phyloP scores from a whole-genome alignment of 306 rosid species.

The Begonia loranthoides region DNA sequence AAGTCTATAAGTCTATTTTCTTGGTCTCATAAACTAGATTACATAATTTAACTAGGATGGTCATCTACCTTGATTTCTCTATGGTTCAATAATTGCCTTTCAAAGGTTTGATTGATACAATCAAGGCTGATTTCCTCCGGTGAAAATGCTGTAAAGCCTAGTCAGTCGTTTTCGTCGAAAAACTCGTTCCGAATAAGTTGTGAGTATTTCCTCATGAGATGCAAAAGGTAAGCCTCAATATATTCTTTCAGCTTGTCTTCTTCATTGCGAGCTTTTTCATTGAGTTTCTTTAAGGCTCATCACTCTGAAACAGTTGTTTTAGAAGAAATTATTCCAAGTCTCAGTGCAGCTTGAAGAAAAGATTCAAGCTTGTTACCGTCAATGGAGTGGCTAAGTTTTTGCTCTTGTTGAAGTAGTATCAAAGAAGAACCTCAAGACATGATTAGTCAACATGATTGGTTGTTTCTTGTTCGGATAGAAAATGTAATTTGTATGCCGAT shows the following conservation, averaged over 20 bases:
- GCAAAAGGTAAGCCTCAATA: constrained; percentile 77
- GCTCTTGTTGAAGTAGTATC: too few relatives aligned
- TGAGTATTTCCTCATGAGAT: constrained; percentile 92
- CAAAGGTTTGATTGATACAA: constrained; percentile 58
- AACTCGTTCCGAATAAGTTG: constrained; percentile 84
- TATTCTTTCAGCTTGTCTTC: constrained; percentile 96
- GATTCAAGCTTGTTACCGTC: too few relatives aligned
- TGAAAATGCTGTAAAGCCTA: constrained; percentile 94
- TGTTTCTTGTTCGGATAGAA: too few relatives aligned
- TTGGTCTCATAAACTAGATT: too few relatives aligned
- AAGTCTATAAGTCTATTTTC: too few relatives aligned
- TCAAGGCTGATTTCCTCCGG: constrained; percentile 53
- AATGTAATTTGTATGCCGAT: too few relatives aligned
- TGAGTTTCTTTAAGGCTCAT: constrained; percentile 82
- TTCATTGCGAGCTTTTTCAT: constrained; percentile 76
- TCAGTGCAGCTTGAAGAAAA: constrained; percentile 81
- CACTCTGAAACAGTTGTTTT: constrained; percentile 87
- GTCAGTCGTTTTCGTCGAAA: constrained; percentile 87
- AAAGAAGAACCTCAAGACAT: too few relatives aligned
- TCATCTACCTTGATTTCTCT: constrained; percentile 49
- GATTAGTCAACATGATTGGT: too few relatives aligned
- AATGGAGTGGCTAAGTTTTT: constrained; percentile 31
- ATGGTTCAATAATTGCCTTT: constrained; percentile 58
- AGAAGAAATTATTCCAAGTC: constrained; percentile 84
- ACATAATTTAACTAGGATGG: constrained; percentile 72